Evolutionary conservation across 306 rosid genomes (phyloP).

Genomic region (Potentilla sterilis): DNA sequence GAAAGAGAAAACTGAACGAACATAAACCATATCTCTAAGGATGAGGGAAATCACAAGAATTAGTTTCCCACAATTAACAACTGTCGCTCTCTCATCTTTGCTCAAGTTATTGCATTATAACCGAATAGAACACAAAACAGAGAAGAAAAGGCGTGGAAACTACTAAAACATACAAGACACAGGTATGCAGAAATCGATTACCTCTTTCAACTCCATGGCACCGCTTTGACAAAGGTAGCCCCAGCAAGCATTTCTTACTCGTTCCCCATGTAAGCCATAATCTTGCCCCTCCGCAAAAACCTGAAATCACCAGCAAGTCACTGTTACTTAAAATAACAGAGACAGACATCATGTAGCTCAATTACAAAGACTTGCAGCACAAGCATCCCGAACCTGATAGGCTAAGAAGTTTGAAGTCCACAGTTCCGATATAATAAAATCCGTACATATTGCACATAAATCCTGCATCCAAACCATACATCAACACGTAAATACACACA

Average conservation of each 20-base stretch:
- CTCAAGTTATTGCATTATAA: neutral
- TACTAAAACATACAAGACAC: conserved; percentile 21
- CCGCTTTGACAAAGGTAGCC: conserved; percentile 99
- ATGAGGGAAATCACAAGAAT: neutral
- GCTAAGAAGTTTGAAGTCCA: conserved; percentile 97
- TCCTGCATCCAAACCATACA: conserved; percentile 52
- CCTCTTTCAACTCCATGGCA: conserved; percentile 96
- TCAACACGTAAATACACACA: conserved; percentile 3
- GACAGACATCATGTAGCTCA: neutral
- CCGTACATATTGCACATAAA: conserved; percentile 90
- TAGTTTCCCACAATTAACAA: neutral
- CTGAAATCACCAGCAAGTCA: conserved; percentile 42
- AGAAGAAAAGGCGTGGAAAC: conserved; percentile 17
- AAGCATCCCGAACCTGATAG: conserved; percentile 73
- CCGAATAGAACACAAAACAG: conserved; percentile 8
- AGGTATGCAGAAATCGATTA: conserved; percentile 31
- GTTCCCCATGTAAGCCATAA: conserved; percentile 93
- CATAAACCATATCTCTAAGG: neutral
- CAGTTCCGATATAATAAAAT: conserved; percentile 86
- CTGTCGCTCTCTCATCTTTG: conserved; percentile 2
- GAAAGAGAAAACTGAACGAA: neutral
- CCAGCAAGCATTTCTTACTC: conserved; percentile 98
- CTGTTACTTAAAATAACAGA: conserved; percentile 21
- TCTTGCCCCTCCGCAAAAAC: conserved; percentile 96
- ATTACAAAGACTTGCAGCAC: conserved; percentile 30